Evolutionary conservation across 306 rosid genomes (phyloP).

Genomic region (Quercus glauca): DNA sequence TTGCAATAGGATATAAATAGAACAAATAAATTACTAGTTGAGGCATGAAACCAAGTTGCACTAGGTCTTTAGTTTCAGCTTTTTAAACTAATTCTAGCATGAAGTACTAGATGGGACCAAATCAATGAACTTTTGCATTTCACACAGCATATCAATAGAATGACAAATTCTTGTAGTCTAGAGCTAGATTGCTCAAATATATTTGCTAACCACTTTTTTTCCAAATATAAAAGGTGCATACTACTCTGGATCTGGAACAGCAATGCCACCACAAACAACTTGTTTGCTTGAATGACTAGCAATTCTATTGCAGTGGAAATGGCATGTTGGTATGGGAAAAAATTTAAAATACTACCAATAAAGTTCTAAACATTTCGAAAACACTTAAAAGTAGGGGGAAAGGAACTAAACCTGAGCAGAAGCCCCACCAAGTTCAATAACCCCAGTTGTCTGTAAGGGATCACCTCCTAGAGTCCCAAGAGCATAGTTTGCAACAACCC

Average conservation of each 20-base stretch:
- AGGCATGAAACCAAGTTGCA: not conserved
- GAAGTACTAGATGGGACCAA: not conserved
- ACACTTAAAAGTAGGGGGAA: conserved; percentile 2
- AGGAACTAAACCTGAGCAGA: conserved; percentile 70
- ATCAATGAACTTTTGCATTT: not conserved
- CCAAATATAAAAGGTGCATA: not conserved
- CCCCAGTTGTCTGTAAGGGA: conserved; percentile 76
- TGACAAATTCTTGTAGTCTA: not conserved
- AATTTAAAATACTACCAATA: not conserved
- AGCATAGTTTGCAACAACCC: conserved; percentile 94
- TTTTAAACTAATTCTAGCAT: not conserved
- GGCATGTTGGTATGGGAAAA: not conserved
- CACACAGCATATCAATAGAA: not conserved
- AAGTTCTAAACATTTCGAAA: not conserved
- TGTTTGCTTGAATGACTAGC: conserved; percentile 6
- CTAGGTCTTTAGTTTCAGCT: not conserved
- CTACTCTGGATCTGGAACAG: not conserved
- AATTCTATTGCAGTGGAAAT: not conserved
- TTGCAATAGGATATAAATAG: not conserved
- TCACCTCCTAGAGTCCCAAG: conserved; percentile 84
- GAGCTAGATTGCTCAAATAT: not conserved
- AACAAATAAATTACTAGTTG: not conserved
- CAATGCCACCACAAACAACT: conserved; percentile 9
- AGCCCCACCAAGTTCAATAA: conserved; percentile 93
- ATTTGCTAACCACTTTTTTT: not conserved